Conservation (phyloP, 2,329 filamentous ascomycete species). For the Rhynchosporium agropyri region DNA sequence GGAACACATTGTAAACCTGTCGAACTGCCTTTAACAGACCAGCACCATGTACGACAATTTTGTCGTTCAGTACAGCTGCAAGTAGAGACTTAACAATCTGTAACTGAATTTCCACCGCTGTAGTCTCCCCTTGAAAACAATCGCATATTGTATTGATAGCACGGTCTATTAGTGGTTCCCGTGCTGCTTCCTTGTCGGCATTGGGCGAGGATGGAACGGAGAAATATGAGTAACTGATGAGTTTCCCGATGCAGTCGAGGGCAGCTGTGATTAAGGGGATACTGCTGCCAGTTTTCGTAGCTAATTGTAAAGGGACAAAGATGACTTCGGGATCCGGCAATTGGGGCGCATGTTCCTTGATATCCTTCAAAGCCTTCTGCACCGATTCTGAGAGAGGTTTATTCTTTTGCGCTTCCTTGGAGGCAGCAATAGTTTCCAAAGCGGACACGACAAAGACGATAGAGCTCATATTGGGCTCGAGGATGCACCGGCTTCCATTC, state of each 20-base stretch:
- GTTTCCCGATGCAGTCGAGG: conserved; percentile 96
- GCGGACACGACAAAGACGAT: conserved; percentile 95
- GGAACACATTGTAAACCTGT: conserved; percentile 98
- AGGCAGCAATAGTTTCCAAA: conserved; percentile 86
- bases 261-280: conserved; percentile 85
- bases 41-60: conserved; percentile 96
- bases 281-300: conserved; percentile 77
- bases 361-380: conserved; percentile 78
- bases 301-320: conserved; percentile 87
- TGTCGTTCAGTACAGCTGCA: conserved; percentile 95
- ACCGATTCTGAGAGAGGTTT: conserved; percentile 82
- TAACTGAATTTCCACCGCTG: conserved; percentile 86
- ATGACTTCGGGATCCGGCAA: conserved; percentile 88
- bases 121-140: conserved; percentile 96
- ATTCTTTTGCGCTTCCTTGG: conserved; percentile 86
- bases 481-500: conserved; percentile 37
- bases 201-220: conserved; percentile 63
- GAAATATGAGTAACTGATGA: conserved; percentile 99
- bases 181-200: conserved; percentile 45
- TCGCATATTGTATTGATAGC: conserved; percentile 99
- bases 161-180: conserved; percentile 85
- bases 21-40: conserved; percentile 94
- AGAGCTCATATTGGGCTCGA: conserved; percentile 73
- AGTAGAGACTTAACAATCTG: conserved; percentile 98
- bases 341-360: conserved; percentile 80